phyloP scores from a whole-genome alignment of 805 yeast genomes.

The Saccharomycopsis synnaedendra region DNA sequence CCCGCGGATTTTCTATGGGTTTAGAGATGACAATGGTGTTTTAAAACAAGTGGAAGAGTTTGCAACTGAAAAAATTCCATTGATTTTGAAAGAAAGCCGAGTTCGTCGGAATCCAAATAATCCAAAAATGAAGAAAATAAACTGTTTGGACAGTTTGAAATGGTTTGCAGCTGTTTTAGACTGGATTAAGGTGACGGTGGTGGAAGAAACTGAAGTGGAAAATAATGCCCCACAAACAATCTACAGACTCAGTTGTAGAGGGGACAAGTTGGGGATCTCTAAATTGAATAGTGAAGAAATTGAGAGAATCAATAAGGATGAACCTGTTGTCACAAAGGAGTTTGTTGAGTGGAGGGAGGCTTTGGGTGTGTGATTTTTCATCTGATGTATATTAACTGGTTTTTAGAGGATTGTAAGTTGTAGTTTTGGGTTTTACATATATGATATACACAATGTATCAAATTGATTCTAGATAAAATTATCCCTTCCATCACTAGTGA shows the following conservation, averaged over 20 bases:
- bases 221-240: constrained; percentile 23
- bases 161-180: constrained; percentile 81
- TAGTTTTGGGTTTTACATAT: no score
- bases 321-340: constrained; percentile 34
- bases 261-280: constrained; percentile 34
- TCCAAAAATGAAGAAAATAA: constrained; percentile 34
- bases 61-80: constrained; percentile 69
- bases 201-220: constrained; percentile 41
- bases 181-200: constrained; percentile 32
- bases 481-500: no score
- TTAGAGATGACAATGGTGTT: constrained; percentile 62
- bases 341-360: constrained; percentile 44
- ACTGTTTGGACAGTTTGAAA: constrained; percentile 68
- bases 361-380: no score
- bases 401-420: no score
- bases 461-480: no score
- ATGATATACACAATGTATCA: no score
- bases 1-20: constrained; percentile 73
- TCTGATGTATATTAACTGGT: no score
- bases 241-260: constrained; percentile 46
- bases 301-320: constrained; percentile 25
- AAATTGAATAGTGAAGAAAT: constrained; percentile 32
- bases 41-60: constrained; percentile 63
- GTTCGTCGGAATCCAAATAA: constrained; percentile 24
- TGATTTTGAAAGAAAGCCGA: constrained; percentile 44